Base-by-base conservation (phyloP, 495 filamentous ascomycete genomes). In the Penicillium samsonianum region DNA sequence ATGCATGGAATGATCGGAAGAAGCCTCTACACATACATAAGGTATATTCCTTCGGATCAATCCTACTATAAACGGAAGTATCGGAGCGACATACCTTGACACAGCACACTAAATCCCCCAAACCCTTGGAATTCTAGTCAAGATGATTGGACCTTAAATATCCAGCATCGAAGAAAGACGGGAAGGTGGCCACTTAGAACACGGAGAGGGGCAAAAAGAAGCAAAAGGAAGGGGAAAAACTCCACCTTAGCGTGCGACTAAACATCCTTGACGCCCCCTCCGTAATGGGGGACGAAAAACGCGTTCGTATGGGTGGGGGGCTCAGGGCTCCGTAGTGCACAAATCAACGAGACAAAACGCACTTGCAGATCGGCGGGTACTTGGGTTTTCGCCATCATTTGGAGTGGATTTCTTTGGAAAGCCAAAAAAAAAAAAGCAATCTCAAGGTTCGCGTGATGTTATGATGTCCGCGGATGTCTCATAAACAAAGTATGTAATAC, bases 331-430 rank as follows among this genome's bases (percentile, higher is more conserved):
- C 20, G 41, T 8, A 45, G 52, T 58, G 47, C n/a, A 26, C 50
- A 40, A 63, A 54, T 43, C 57, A 64, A 63, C 62, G 55, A 58
- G 28, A 54, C 51, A 54, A 23, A 59, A 45, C 23, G 49, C 37
- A 60, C 51, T 44, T 65, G 57, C 57, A 66, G 67, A 70, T 72
- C 70, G 60, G 56, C 62, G 58, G 57, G 55, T 61, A 47, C 28
- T 47, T 19, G 20, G 16, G 11, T 50, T 51, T 26, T 31, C 20
- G 5, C 10, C 16, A 16, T 37, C 7, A 31, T 31, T 31, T 11
- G 9, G 30, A 31, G 30, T 30, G 7, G 33, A 5, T 37, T 8
- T 25, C 23, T 25, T 37, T n/a, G 35, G 14, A 16, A 16, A 14
- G 33, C 33, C 33, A 35, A 35, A 35, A 35, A 6, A 30, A 45